Evolutionary conservation across 177 flowering plant species (phyloP).

Genomic region (Vitis hybrid): DNA sequence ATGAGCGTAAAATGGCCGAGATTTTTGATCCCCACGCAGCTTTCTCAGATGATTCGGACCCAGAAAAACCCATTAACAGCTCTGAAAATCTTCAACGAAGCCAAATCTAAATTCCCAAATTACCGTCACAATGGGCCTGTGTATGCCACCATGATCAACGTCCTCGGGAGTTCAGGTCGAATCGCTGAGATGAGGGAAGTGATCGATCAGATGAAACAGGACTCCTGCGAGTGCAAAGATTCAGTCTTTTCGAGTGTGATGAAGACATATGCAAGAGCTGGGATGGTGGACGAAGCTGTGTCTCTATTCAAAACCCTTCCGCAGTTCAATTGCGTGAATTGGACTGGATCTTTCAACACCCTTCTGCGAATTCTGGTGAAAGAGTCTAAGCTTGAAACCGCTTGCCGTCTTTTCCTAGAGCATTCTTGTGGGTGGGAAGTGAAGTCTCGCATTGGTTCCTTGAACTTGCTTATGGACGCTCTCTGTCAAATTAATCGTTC

Average conservation of each 20-base stretch:
- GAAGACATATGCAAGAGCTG: constrained; percentile 51
- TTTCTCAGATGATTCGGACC: constrained; percentile 49
- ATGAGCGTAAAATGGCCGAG: constrained; percentile 82
- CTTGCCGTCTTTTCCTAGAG: constrained; percentile 47
- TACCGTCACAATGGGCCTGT: constrained; percentile 80
- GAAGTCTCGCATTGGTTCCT: constrained; percentile 38
- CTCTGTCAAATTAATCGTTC: constrained; percentile 53
- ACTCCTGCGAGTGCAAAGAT: constrained; percentile 73
- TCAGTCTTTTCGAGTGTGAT: constrained; percentile 45
- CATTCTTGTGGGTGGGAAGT: constrained; percentile 69
- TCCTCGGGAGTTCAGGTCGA: constrained; percentile 53
- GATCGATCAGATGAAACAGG: constrained; percentile 61
- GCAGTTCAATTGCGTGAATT: constrained; percentile 68
- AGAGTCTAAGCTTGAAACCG: constrained; percentile 40
- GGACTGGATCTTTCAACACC: constrained; percentile 68
- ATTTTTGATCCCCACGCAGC: constrained; percentile 58
- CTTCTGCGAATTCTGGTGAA: constrained; percentile 56
- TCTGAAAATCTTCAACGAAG: constrained; percentile 58
- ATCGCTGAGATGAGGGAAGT: constrained; percentile 59
- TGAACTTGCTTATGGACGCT: constrained; percentile 58
- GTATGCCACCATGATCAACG: constrained; percentile 66
- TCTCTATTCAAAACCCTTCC: constrained; percentile 53
- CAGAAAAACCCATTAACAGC: constrained; percentile 76
- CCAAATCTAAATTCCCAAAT: constrained; percentile 55
- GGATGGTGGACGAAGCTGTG: constrained; percentile 56